A percentile compares a stretch with the other conserved stretches of the same genome.
Evolutionary conservation across 768 basidiomycete species (phyloP).

Genomic region (Lactarius vividus): DNA sequence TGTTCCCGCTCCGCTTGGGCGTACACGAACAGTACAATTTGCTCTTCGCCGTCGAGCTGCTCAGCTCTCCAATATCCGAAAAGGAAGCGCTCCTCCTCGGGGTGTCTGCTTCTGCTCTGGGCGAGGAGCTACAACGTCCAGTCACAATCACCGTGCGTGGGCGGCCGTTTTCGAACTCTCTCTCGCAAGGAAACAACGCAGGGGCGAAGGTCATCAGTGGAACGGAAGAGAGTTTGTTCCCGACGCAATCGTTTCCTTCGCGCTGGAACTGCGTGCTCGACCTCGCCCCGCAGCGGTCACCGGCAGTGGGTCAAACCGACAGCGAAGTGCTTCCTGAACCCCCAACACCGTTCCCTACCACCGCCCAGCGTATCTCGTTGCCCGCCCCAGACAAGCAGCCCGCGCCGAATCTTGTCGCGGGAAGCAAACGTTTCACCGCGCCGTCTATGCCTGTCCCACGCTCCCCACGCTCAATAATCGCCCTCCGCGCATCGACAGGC

Average conservation of each 20-base stretch:
- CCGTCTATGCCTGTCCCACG: conserved; percentile 35
- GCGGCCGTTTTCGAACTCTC: conserved; percentile 49
- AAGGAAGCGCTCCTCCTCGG: conserved; percentile 35
- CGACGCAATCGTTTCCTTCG: conserved; percentile 75
- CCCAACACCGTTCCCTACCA: conserved; percentile 69
- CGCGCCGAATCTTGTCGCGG: conserved; percentile 41
- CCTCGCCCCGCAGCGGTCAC: conserved; percentile 43
- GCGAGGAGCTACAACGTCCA: conserved; percentile 24
- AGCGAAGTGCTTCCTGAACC: conserved; percentile 65
- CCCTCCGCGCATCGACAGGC: conserved; percentile 34
- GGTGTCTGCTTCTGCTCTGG: conserved; percentile 18
- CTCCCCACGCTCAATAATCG: conserved; percentile 31
- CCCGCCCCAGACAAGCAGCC: conserved; percentile 30
- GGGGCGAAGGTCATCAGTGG: neutral
- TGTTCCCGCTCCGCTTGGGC: no score
- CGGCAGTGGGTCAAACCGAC: conserved; percentile 31
- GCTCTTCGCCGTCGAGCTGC: conserved; percentile 84
- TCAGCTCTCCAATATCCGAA: conserved; percentile 58
- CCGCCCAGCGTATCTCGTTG: conserved; percentile 21
- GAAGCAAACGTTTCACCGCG: conserved; percentile 52
- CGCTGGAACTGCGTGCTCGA: conserved; percentile 91
- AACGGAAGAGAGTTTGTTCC: conserved; percentile 41
- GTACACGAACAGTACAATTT: conserved; percentile 83
- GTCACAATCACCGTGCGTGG: conserved; percentile 70
- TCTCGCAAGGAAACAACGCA: conserved; percentile 12